Conservation (phyloP, 2,329 filamentous ascomycete species). For the Botrytis porri region DNA sequence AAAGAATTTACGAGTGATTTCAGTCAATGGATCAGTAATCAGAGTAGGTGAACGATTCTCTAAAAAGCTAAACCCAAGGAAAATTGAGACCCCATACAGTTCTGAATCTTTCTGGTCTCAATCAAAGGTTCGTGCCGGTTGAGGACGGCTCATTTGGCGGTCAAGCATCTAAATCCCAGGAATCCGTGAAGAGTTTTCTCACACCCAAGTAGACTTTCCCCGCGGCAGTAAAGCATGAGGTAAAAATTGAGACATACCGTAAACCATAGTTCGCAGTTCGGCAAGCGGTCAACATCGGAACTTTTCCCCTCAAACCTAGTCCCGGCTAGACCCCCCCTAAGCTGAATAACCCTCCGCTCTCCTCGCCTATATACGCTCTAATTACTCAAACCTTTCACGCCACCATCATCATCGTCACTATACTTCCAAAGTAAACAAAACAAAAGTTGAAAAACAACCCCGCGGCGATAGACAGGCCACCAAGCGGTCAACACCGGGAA, state of each 20-base stretch:
- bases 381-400: not conserved
- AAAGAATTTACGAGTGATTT: not conserved
- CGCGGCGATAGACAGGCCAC: conserved; percentile 4
- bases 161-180: not conserved
- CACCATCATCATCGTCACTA: conserved; percentile 1
- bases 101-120: not conserved
- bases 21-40: not conserved
- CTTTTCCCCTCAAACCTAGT: not conserved
- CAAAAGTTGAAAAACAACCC: not conserved
- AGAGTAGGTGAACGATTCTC: not conserved
- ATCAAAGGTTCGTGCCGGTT: not conserved
- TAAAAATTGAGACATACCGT: not conserved
- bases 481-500: conserved; percentile 15
- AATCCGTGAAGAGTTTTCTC: conserved; percentile 3
- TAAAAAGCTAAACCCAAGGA: not conserved
- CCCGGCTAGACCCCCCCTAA: not conserved
- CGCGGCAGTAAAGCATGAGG: conserved; percentile 7
- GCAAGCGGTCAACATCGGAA: conserved; percentile 3
- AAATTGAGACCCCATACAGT: not conserved
- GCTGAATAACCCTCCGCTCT: not conserved
- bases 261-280: not conserved
- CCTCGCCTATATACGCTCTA: not conserved
- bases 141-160: conserved; percentile 5
- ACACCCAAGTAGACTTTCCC: conserved; percentile 2
- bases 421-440: conserved; percentile 2